Base-by-base conservation (phyloP, 2,329 filamentous ascomycete species). In the Beauveria rudraprayagi region DNA sequence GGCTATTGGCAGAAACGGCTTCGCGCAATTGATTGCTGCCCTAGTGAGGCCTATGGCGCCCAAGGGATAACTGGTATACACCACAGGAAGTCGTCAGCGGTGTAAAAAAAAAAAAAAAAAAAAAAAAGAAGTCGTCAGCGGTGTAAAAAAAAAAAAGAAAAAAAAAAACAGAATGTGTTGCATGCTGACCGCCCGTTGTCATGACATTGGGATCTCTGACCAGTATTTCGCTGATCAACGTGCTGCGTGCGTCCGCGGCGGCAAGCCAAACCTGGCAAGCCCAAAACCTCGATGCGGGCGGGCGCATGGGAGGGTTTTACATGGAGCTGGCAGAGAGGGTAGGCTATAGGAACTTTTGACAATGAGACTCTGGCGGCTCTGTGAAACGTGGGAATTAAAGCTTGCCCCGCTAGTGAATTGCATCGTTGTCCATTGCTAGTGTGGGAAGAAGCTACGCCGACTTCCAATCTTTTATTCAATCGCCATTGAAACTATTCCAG, bases 21-120 rank as follows among this genome's bases (percentile, higher is more conserved):
- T 22, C 22, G 54, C 43, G 11, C 54, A 56, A 17, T 26, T 47
- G 43, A 48, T 56, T 40, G 54, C 43, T 6, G 43, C 54, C 43
- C 54, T 47, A 56, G 54, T 26, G 19, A 48, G 11, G 55, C 55
- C 44, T 57, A 57, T 22, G 30, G 44, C 55, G 55, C 55, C 55
- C 30, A 50, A 28, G 55, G 44, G 9, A 16, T 30, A 40, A 40
- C 22, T 22, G 55, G 55, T 26, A 48, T 26, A 48, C 55, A 30
- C 41, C 55, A 50, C 19, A 8, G 30, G 5, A n/a, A n/a, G 22
- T 19, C n/a, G 5, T 34, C 34, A 34, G 11, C 5, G 11, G 34
- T 34, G 34, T 34, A 14, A 34, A 2, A 34, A 34, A 4, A 34
- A 34, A 11, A 34, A 11, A 2, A 2, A 2, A 24, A 34, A 5